Base-by-base conservation (phyloP, 768 basidiomycete species). In the Lactarius indigo region DNA sequence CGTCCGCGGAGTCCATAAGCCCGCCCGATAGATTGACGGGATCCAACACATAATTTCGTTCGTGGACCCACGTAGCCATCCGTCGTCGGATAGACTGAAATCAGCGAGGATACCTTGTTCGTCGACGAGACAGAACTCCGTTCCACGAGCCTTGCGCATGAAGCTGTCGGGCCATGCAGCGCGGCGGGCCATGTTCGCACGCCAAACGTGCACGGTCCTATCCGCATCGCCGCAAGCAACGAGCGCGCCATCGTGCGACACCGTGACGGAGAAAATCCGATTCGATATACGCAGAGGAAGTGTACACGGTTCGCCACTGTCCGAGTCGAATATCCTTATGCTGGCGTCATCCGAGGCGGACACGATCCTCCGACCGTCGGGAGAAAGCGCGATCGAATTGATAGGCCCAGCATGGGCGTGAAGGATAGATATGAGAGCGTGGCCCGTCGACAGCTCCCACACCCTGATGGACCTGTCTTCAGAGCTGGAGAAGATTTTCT, bases 391-490 rank as follows among this genome's bases (percentile, higher is more conserved):
- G 44, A 57, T 42, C 20, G 44, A 20, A 55, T 47, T 65, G 31
- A 70, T 42, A 23, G 61, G 26, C 2, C 33, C 61, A n/a, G 37
- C 72, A 37, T 55, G 56, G 63, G 80, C 72, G 57, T 78, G 78
- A 28, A 83, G 74, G 23, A 64, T 59, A 17, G 42, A 60, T 18
- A 28, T 20, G 5, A 65, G 59, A 4, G 23, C 28, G 8, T 57
- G 20, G 33, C 63, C 66, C 3, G 63, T 59, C 41, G 39, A 41
- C 7, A 60, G 23, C 2, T 68, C 56, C 68, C 64, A 68, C 12
- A 65, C 13, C n/a, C 66, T 57, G n/a, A 68, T 66, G 12, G 63
- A 60, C 20, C 17, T 31, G 60, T 68, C 66, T 26, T 58, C 64
- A 3, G 63, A 65, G 30, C 68, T 65, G 7, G 66, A 64, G 58